These are phyloP conservation scores for Colletotrichum spinosum DNA, from an alignment of 2,329 filamentous ascomycete species.

Conservation along the genomic window DNA sequence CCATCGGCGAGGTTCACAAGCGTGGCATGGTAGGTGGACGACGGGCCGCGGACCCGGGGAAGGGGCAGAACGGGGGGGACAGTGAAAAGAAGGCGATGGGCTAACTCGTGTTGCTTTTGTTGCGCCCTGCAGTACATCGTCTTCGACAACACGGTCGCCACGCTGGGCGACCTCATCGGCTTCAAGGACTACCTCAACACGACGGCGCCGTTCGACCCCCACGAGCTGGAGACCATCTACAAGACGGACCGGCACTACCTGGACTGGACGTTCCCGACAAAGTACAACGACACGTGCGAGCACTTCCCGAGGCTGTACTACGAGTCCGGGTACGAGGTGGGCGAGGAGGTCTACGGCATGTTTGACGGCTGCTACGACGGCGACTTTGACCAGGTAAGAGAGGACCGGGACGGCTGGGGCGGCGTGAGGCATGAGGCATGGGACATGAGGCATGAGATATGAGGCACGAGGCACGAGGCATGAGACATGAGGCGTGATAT, in stretches of 20 bases:
- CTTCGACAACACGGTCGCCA: constrained; percentile 74
- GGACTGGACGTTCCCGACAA: constrained; percentile 67
- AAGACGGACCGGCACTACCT: constrained; percentile 66
- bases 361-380: constrained; percentile 70
- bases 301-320: constrained; percentile 72
- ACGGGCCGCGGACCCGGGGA: no score
- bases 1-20: constrained; percentile 68
- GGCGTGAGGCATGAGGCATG: no score
- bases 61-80: no score
- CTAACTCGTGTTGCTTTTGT: no score
- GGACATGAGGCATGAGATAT: no score
- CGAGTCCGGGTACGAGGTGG: constrained; percentile 64
- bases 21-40: constrained; percentile 60
- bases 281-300: constrained; percentile 62
- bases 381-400: constrained; percentile 65
- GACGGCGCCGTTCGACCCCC: constrained; percentile 65
- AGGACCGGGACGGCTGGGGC: no score
- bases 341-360: constrained; percentile 56
- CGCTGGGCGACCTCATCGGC: constrained; percentile 72
- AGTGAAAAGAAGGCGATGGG: constrained; percentile 37
- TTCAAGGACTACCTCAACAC: constrained; percentile 71
- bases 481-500: no score
- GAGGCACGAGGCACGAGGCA: no score
- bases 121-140: constrained; percentile 65
- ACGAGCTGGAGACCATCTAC: constrained; percentile 69